phyloP scores from a whole-genome alignment of 306 rosid genomes.

The Cucurbita ficifolia region DNA sequence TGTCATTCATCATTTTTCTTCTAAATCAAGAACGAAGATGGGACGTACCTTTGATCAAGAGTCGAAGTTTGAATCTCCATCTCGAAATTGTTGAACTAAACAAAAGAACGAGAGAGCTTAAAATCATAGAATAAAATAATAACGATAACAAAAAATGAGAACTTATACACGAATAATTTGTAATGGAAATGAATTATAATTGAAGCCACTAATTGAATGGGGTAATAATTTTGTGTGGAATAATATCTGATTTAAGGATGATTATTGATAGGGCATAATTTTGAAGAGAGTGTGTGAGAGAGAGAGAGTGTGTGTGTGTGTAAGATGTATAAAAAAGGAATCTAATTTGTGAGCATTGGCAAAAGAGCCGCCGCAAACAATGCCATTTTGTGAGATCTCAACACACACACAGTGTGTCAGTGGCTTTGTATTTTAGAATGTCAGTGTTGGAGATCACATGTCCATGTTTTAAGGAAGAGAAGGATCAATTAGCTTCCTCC shows the following conservation, averaged over 20 bases:
- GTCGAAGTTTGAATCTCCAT: too few relatives aligned
- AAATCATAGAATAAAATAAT: too few relatives aligned
- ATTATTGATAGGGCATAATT: neutral
- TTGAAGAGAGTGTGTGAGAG: neutral
- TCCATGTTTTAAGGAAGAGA: conserved; percentile 41
- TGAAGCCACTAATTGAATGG: neutral
- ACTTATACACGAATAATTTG: too few relatives aligned
- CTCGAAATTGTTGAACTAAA: too few relatives aligned
- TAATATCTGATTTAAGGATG: neutral
- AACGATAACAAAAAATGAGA: too few relatives aligned
- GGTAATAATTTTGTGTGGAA: neutral
- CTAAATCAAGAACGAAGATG: too few relatives aligned
- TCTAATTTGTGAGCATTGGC: conserved; percentile 9
- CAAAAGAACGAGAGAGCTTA: too few relatives aligned
- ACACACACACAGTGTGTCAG: neutral
- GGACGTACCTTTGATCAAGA: too few relatives aligned
- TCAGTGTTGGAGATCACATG: conserved; percentile 40
- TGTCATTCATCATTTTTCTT: neutral
- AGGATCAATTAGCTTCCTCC: neutral
- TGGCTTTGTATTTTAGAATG: conserved; percentile 23
- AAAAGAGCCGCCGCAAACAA: conserved; percentile 23
- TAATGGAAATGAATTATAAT: neutral
- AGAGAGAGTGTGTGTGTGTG: neutral
- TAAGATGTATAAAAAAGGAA: neutral
- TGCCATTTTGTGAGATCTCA: conserved; percentile 23